A percentile compares a stretch with the other conserved stretches of the same genome.
These are phyloP conservation scores for Fraxinus pennsylvanica DNA, from an alignment of 257 asterid genomes.

Conservation along the genomic window DNA sequence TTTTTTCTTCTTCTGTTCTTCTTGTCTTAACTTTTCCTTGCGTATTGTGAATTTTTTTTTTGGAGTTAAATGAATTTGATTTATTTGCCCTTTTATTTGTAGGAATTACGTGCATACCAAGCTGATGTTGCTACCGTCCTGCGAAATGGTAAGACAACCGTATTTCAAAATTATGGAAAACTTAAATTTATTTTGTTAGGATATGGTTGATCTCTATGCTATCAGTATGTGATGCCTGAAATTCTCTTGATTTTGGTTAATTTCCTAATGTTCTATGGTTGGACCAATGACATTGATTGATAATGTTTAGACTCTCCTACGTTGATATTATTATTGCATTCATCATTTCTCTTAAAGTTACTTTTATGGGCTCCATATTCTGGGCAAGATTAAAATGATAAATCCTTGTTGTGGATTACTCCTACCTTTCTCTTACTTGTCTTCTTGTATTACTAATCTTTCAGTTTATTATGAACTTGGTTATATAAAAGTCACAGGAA, in stretches of 20 bases:
- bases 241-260: slow-evolving; percentile 10
- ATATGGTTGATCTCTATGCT: slow-evolving; percentile 12
- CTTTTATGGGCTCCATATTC: not conserved
- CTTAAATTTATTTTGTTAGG: slow-evolving; percentile 8
- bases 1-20: not conserved
- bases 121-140: slow-evolving; percentile 97
- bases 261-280: not conserved
- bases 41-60: slow-evolving; percentile 16
- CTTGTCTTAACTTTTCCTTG: slow-evolving; percentile 9
- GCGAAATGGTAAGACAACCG: slow-evolving; percentile 66
- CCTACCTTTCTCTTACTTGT: not conserved
- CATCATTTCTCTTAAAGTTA: not conserved
- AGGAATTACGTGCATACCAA: slow-evolving; percentile 98
- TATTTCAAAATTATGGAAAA: slow-evolving; percentile 14
- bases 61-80: slow-evolving; percentile 9
- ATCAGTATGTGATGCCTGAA: not conserved
- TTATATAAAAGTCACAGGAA: not conserved
- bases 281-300: not conserved
- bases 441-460: not conserved
- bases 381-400: not conserved
- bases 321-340: not conserved
- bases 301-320: not conserved
- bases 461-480: not conserved
- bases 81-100: slow-evolving; percentile 28
- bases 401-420: not conserved